Evolutionary conservation across 2,329 filamentous ascomycete species (phyloP).

Genomic region (Juglanconis sp.): DNA sequence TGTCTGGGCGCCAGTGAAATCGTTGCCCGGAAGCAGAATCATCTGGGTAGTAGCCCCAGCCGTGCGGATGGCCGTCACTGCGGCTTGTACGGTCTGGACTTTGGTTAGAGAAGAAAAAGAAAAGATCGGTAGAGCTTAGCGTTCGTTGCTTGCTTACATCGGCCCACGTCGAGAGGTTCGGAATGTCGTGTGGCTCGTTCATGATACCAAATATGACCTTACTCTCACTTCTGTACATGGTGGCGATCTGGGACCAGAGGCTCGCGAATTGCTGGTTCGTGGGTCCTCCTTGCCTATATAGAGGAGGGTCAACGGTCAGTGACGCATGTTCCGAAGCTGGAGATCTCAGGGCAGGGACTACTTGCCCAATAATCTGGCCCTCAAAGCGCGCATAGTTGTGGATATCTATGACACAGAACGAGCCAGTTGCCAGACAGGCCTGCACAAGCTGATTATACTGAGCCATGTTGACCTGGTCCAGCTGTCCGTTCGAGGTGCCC

Average conservation of each 20-base stretch:
- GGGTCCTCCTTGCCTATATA: constrained; percentile 64
- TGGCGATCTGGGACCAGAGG: constrained; percentile 57
- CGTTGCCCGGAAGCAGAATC: constrained; percentile 62
- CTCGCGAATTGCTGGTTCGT: constrained; percentile 58
- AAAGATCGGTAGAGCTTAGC: background rate
- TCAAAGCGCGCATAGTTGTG: constrained; percentile 61
- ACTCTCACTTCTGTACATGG: constrained; percentile 51
- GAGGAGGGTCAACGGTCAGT: constrained; percentile 42
- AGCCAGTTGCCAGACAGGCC: constrained; percentile 53
- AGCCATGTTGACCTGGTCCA: constrained; percentile 46
- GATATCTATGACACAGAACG: constrained; percentile 58
- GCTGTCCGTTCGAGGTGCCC: constrained; percentile 34
- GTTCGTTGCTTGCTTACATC: constrained; percentile 17
- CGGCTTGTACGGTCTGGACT: constrained; percentile 51
- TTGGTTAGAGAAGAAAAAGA: background rate
- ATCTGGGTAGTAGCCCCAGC: constrained; percentile 61
- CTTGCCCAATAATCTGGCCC: constrained; percentile 60
- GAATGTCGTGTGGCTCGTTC: constrained; percentile 65
- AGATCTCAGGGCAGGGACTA: constrained; percentile 59
- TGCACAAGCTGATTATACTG: constrained; percentile 55
- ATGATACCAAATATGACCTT: constrained; percentile 64
- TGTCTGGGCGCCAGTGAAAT: constrained; percentile 50
- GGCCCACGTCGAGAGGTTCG: constrained; percentile 55
- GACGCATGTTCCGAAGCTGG: constrained; percentile 33
- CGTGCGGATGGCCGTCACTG: constrained; percentile 62